Conservation (phyloP, 805 yeast genomes). For the Wickerhamiella lipophila region DNA sequence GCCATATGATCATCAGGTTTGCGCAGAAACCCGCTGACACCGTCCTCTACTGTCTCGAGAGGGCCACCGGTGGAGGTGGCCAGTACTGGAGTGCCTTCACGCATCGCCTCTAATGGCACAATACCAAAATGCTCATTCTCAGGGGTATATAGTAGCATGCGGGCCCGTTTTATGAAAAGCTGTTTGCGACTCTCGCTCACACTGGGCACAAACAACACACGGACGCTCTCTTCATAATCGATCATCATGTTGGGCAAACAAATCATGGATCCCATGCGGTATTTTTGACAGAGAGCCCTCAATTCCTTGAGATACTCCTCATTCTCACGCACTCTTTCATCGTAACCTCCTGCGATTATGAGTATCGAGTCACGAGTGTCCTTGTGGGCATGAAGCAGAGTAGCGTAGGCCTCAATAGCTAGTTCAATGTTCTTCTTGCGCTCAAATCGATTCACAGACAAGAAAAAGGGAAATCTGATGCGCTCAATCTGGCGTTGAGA, state of each 20-base stretch:
- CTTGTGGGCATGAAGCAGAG: conserved; percentile 29
- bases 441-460: conserved; percentile 84
- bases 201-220: conserved; percentile 70
- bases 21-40: conserved; percentile 32
- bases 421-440: conserved; percentile 67
- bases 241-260: conserved; percentile 22
- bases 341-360: conserved; percentile 87
- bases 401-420: conserved; percentile 58
- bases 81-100: conserved; percentile 65
- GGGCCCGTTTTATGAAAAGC: conserved; percentile 43
- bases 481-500: conserved; percentile 11
- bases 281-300: conserved; percentile 34
- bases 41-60: conserved; percentile 52
- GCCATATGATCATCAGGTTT: conserved; percentile 21
- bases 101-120: conserved; percentile 94
- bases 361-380: conserved; percentile 31
- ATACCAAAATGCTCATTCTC: conserved; percentile 91
- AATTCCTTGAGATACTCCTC: conserved; percentile 56
- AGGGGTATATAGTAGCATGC: conserved; percentile 74
- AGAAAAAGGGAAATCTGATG: conserved; percentile 31
- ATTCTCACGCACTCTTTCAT: conserved; percentile 61
- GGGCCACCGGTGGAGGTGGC: conserved; percentile 93
- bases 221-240: conserved; percentile 23
- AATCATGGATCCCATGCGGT: conserved; percentile 37
- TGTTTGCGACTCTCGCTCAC: conserved; percentile 54